Percentiles rank a stretch among this genome's conserved stretches.
Conservation (phyloP, 2,329 filamentous ascomycete species). For the Dactylonectria macrodidyma region DNA sequence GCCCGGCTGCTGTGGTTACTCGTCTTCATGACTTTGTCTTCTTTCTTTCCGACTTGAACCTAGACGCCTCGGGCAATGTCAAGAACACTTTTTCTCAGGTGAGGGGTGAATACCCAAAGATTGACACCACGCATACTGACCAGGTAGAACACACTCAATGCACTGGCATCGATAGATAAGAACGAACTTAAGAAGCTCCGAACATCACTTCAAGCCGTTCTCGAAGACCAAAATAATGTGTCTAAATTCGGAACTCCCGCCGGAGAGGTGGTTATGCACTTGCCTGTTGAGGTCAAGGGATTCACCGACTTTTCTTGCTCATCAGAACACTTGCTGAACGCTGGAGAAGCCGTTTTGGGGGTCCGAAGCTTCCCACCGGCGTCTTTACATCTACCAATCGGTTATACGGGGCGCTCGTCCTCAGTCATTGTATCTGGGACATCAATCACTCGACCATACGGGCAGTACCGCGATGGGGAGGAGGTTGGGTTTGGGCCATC, state of each 20-base stretch:
- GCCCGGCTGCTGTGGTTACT: conserved; percentile 17
- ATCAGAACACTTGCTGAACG: conserved; percentile 67
- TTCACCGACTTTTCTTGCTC: conserved; percentile 68
- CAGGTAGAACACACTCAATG: conserved; percentile 11
- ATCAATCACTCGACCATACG: conserved; percentile 62
- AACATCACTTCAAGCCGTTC: not conserved
- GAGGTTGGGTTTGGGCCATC: conserved; percentile 48
- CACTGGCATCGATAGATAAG: conserved; percentile 18
- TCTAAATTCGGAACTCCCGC: conserved; percentile 12
- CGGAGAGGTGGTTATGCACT: conserved; percentile 57
- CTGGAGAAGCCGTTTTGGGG: conserved; percentile 57
- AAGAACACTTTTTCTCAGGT: conserved; percentile 16
- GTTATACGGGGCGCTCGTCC: conserved; percentile 69
- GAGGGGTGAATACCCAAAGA: not conserved
- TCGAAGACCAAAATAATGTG: conserved; percentile 13
- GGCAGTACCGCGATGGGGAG: conserved; percentile 54
- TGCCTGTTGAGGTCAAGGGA: conserved; percentile 68
- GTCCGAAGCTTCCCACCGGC: conserved; percentile 58
- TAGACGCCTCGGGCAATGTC: not conserved
- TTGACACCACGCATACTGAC: not conserved
- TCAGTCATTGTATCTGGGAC: conserved; percentile 66
- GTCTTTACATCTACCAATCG: conserved; percentile 65
- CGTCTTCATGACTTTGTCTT: conserved; percentile 18
- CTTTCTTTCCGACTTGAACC: conserved; percentile 19
- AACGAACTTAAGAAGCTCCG: conserved; percentile 17